Percentiles rank a stretch among this genome's conserved stretches.
phyloP scores from a whole-genome alignment of 331 rosid species.

The Acacia pycnantha region DNA sequence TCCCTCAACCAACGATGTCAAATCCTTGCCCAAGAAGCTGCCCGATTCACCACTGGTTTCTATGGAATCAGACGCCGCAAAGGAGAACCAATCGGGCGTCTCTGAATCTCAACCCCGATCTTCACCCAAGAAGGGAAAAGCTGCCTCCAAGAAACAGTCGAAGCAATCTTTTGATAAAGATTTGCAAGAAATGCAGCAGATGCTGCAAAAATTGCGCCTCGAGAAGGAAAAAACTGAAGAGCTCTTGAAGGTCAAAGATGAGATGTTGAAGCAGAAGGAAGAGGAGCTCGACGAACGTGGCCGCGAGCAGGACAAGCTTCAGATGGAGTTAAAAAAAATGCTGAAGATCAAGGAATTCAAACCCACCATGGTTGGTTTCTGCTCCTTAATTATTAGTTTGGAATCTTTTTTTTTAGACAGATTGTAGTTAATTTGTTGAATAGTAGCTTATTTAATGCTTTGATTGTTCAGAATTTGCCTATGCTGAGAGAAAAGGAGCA shows the following conservation, averaged over 20 bases:
- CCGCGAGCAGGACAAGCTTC: constrained; percentile 70
- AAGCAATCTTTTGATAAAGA: constrained; percentile 67
- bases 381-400: background rate
- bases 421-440: background rate
- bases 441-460: background rate
- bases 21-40: background rate
- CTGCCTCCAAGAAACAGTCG: constrained; percentile 42
- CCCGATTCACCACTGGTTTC: constrained; percentile 2
- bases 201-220: constrained; percentile 54
- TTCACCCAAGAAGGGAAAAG: constrained; percentile 41
- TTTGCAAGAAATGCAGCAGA: constrained; percentile 77
- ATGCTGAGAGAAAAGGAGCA: constrained; percentile 57
- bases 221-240: constrained; percentile 87
- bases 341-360: constrained; percentile 89
- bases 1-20: background rate
- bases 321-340: constrained; percentile 69
- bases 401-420: background rate
- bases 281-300: constrained; percentile 64
- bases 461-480: constrained; percentile 54
- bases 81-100: constrained; percentile 38
- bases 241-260: constrained; percentile 72
- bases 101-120: constrained; percentile 2
- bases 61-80: background rate
- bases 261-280: constrained; percentile 66
- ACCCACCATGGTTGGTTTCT: constrained; percentile 67